phyloP scores from a whole-genome alignment of 768 basidiomycete species.

The Trametes cubensis region DNA sequence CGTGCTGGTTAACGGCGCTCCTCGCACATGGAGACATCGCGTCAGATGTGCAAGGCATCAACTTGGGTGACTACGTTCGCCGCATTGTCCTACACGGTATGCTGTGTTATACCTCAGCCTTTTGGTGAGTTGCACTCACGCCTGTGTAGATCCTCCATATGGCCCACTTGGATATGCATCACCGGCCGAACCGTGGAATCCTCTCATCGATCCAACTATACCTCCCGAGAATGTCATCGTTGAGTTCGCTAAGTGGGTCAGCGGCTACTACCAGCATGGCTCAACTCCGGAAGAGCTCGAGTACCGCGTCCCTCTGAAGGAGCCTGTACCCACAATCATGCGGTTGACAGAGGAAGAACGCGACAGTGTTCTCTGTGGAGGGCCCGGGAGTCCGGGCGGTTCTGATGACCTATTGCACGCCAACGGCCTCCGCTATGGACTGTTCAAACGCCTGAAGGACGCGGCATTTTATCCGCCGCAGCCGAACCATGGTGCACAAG shows the following conservation, averaged over 20 bases:
- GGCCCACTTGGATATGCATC: not conserved
- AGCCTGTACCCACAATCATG: not conserved
- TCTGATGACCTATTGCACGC: not conserved
- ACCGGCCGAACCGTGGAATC: not conserved
- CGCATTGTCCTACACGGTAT: constrained; percentile 9
- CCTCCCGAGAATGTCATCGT: not conserved
- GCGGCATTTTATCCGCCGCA: not conserved
- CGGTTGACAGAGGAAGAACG: not conserved
- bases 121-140: not conserved
- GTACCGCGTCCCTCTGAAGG: not conserved
- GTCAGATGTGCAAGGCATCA: not conserved
- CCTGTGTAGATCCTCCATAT: not conserved
- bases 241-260: not conserved
- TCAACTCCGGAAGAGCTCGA: not conserved
- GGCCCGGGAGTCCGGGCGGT: not conserved
- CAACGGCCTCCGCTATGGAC: not conserved
- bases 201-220: not conserved
- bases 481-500: not conserved
- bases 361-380: not conserved
- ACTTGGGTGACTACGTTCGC: constrained; percentile 8
- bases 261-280: constrained; percentile 3
- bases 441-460: not conserved
- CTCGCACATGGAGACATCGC: constrained; percentile 6
- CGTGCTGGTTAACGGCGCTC: constrained; percentile 11
- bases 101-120: not conserved